Conservation (phyloP, 2,329 filamentous ascomycete genomes). For the Beauveria sp. region DNA sequence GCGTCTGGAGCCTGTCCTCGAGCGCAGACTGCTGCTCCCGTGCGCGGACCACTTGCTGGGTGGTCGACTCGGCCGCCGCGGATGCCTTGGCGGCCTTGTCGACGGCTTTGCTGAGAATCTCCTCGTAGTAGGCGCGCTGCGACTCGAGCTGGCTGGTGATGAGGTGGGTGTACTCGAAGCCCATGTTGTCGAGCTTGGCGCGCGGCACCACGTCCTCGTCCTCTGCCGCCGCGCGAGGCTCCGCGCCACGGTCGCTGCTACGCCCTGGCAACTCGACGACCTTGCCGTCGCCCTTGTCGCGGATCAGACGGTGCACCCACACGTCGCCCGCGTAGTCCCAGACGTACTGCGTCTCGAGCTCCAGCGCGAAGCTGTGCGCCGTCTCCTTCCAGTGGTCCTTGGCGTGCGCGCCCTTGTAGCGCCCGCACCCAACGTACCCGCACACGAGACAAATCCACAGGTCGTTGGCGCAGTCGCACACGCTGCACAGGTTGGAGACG, state of each 20-base stretch:
- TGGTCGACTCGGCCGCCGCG: constrained; percentile 56
- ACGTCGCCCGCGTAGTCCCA: constrained; percentile 97
- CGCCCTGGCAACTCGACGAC: constrained; percentile 76
- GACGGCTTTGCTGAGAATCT: constrained; percentile 78
- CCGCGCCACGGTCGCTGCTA: constrained; percentile 19
- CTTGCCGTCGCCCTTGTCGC: constrained; percentile 88
- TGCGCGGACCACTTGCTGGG: constrained; percentile 40
- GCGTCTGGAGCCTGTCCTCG: constrained; percentile 35
- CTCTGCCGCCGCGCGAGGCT: background rate
- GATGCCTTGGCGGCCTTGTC: constrained; percentile 79
- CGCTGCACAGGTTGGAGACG: constrained; percentile 65
- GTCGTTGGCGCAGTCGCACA: constrained; percentile 74
- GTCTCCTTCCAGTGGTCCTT: constrained; percentile 91
- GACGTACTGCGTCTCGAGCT: constrained; percentile 87
- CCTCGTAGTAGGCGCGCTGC: constrained; percentile 90
- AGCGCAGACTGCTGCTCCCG: constrained; percentile 44
- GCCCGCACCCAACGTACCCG: constrained; percentile 84
- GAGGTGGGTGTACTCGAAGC: constrained; percentile 89
- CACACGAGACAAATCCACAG: constrained; percentile 96
- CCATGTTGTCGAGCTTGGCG: constrained; percentile 66
- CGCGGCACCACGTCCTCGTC: constrained; percentile 64
- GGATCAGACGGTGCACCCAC: constrained; percentile 92
- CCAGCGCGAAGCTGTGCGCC: constrained; percentile 84
- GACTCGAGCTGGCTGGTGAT: constrained; percentile 88
- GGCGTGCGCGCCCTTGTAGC: constrained; percentile 89